Percentiles rank a stretch among this genome's conserved stretches.
Evolutionary conservation across 208 protist species (phyloP).

Genomic region (Phytomonas sp.): DNA sequence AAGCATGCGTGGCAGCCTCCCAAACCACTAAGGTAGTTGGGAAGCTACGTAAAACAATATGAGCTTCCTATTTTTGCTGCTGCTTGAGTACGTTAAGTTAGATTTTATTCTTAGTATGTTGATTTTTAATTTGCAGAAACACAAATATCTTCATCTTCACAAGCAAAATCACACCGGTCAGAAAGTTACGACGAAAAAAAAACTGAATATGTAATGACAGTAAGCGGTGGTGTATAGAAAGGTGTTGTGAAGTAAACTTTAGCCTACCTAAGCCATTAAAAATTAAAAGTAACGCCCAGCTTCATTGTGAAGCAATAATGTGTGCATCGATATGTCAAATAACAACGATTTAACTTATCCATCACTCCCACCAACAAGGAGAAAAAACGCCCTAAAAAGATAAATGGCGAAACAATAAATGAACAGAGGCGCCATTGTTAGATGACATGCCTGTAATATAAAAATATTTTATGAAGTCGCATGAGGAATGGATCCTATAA

Average conservation of each 20-base stretch:
- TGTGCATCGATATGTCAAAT: not conserved
- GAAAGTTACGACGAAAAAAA: not conserved
- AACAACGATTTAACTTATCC: not conserved
- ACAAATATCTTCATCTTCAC: slow-evolving; percentile 10
- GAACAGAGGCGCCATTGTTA: not conserved
- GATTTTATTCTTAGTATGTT: not conserved
- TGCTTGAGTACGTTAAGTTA: slow-evolving; percentile 1
- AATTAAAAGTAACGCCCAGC: slow-evolving; percentile 9
- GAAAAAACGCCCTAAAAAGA: slow-evolving; percentile 3
- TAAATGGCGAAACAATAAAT: not conserved
- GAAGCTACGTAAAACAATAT: not conserved
- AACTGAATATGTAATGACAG: slow-evolving; percentile 8
- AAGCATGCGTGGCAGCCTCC: not conserved
- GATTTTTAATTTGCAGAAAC: not conserved
- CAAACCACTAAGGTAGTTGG: not conserved
- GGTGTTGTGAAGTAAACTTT: not conserved
- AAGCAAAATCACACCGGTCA: slow-evolving; percentile 1
- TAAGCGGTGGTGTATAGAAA: slow-evolving; percentile 4
- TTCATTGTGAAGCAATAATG: slow-evolving; percentile 4
- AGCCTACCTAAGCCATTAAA: slow-evolving; percentile 13
- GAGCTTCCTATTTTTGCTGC: not conserved
- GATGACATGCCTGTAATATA: slow-evolving; percentile 1
- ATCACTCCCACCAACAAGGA: not conserved
- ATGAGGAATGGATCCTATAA: not conserved
- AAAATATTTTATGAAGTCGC: slow-evolving; percentile 9